These are phyloP conservation scores for Colletotrichum magnum DNA, from an alignment of 2,329 filamentous ascomycete species.

Conservation along the genomic window DNA sequence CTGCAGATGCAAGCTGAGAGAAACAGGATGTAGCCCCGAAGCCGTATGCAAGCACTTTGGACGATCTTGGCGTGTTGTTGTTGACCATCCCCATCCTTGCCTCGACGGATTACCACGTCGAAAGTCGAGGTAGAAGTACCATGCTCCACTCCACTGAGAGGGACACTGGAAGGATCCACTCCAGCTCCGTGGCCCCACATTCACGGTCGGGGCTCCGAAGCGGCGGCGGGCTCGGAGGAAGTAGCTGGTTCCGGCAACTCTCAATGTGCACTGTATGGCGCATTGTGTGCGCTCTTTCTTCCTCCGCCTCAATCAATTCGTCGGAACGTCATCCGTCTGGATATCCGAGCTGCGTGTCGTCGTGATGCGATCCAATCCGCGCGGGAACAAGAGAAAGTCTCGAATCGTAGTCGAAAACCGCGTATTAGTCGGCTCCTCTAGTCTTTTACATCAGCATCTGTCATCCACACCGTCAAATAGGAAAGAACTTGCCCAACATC, in stretches of 20 bases:
- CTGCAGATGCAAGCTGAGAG: slow-evolving; percentile 5
- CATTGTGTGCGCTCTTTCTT: slow-evolving; percentile 9
- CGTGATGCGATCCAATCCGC: not conserved
- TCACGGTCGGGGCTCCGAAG: slow-evolving; percentile 18
- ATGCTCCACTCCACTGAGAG: too few species aligned
- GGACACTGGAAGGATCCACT: not conserved
- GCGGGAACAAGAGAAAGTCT: not conserved
- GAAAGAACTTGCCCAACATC: not conserved
- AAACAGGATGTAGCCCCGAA: not conserved
- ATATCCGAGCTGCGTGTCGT: not conserved
- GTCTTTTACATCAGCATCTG: slow-evolving; percentile 39
- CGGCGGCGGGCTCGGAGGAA: slow-evolving; percentile 31
- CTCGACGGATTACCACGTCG: too few species aligned
- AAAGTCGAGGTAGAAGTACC: too few species aligned
- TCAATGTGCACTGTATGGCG: not conserved
- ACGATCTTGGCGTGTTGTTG: not conserved
- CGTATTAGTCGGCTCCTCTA: not conserved
- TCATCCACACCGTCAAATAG: slow-evolving; percentile 10
- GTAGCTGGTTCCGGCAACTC: slow-evolving; percentile 31
- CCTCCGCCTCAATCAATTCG: not conserved
- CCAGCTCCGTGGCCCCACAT: slow-evolving; percentile 22
- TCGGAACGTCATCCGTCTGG: slow-evolving; percentile 4
- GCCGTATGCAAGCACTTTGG: not conserved
- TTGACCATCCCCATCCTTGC: not conserved
- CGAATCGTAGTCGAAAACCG: not conserved